These are phyloP conservation scores for Penicillium sp. DNA, from an alignment of 2,329 filamentous ascomycete genomes.

Conservation along the genomic window DNA sequence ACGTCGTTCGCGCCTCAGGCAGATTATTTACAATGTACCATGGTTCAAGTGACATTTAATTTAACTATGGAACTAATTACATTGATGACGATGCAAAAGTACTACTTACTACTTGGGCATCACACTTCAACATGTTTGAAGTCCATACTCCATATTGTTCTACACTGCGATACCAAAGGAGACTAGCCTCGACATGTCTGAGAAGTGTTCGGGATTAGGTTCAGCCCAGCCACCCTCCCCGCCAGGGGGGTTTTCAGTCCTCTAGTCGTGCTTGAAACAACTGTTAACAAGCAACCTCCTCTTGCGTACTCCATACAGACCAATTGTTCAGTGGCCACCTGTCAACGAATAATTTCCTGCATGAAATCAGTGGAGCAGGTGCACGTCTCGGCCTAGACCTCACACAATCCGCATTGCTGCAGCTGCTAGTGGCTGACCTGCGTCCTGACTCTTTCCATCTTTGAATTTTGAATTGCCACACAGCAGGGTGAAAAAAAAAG, in stretches of 20 bases:
- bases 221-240: neutral
- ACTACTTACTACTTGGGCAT: neutral
- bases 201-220: conserved; percentile 1
- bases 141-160: neutral
- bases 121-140: too few relatives aligned
- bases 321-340: conserved; percentile 1
- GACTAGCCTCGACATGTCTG: neutral
- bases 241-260: neutral
- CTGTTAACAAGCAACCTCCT: neutral
- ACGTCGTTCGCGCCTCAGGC: conserved; percentile 22
- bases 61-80: too few relatives aligned
- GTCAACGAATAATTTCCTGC: conserved; percentile 9
- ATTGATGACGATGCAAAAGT: neutral
- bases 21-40: neutral
- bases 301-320: too few relatives aligned
- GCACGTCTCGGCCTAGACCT: conserved; percentile 20
- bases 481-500: conserved; percentile 10
- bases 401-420: conserved; percentile 18
- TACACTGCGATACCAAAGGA: neutral
- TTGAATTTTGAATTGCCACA: conserved; percentile 21
- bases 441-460: conserved; percentile 19
- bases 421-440: conserved; percentile 26
- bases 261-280: neutral
- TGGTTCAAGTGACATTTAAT: neutral
- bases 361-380: conserved; percentile 15